Percentiles rank a stretch among this genome's conserved stretches.
phyloP scores from a whole-genome alignment of 225 moss, liverwort and hornwort species.

The Straminergon stramineum region DNA sequence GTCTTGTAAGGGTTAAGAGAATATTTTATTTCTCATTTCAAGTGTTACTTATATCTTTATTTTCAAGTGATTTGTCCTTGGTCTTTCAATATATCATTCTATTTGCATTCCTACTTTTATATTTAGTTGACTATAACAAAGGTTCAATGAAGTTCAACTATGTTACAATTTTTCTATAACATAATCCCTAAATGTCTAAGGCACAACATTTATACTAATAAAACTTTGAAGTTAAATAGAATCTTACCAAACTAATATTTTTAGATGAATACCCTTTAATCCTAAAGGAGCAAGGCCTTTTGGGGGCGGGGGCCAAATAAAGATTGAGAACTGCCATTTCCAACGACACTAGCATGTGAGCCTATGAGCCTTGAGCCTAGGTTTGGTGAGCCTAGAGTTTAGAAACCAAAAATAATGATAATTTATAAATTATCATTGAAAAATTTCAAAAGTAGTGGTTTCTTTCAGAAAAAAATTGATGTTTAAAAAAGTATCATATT shows the following conservation, averaged over 20 bases:
- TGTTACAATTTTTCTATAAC: not conserved
- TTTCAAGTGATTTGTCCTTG: not conserved
- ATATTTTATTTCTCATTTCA: not conserved
- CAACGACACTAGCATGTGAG: no score
- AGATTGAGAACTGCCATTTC: rapidly evolving
- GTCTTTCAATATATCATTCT: not conserved
- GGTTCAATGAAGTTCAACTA: not conserved
- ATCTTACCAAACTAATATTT: not conserved
- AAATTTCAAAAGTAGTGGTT: no score
- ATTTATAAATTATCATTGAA: no score
- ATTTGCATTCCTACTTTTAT: not conserved
- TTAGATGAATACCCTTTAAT: not conserved
- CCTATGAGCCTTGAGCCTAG: no score
- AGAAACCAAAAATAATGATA: no score
- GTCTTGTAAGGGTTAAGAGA: no score
- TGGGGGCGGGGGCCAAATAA: rapidly evolving
- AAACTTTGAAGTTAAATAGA: not conserved
- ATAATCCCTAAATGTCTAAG: no score
- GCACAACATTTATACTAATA: rapidly evolving
- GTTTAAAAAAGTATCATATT: no score
- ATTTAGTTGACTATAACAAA: not conserved
- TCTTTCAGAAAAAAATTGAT: no score
- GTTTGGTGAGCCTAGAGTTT: no score
- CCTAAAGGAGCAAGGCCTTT: no score
- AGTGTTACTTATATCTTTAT: not conserved